These are phyloP conservation scores for Chrysoporthe deuterocubensis DNA, from an alignment of 2,329 filamentous ascomycete species.

Conservation along the genomic window DNA sequence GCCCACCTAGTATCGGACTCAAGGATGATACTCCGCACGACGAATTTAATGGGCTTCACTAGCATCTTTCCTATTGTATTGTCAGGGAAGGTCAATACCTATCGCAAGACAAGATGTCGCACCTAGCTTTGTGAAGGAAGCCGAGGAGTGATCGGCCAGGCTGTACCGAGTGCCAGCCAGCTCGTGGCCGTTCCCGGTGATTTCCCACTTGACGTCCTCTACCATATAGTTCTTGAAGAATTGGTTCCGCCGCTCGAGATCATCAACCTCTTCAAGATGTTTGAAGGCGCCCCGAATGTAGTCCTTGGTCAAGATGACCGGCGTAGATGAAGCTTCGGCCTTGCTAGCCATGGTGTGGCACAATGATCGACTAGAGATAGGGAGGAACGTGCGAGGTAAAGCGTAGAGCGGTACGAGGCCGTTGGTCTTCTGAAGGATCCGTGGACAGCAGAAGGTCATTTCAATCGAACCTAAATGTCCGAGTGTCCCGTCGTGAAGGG, in stretches of 20 bases:
- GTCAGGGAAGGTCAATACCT: background rate
- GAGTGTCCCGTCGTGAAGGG: background rate
- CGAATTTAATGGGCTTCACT: constrained; percentile 8
- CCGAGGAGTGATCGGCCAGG: constrained; percentile 6
- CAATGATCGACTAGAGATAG: background rate
- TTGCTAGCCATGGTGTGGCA: constrained; percentile 8
- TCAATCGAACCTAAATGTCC: background rate
- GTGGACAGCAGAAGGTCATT: constrained; percentile 3
- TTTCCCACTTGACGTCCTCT: constrained; percentile 10
- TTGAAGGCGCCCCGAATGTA: constrained; percentile 8
- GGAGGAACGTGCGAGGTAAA: background rate
- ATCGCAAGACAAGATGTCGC: background rate
- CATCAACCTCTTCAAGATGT: constrained; percentile 8
- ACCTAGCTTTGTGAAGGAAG: constrained; percentile 12
- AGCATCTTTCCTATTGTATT: constrained; percentile 3
- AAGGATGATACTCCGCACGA: constrained; percentile 12
- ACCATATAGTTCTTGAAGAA: constrained; percentile 12
- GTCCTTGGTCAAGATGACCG: constrained; percentile 11
- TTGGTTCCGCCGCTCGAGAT: background rate
- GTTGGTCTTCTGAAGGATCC: background rate
- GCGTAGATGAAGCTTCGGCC: background rate
- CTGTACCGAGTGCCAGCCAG: constrained; percentile 12
- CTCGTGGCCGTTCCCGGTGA: constrained; percentile 2
- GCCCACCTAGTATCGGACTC: constrained; percentile 13
- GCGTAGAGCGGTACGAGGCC: background rate